These are phyloP conservation scores for Nicotiana otophora DNA, from an alignment of 257 asterid species.

Conservation along the genomic window DNA sequence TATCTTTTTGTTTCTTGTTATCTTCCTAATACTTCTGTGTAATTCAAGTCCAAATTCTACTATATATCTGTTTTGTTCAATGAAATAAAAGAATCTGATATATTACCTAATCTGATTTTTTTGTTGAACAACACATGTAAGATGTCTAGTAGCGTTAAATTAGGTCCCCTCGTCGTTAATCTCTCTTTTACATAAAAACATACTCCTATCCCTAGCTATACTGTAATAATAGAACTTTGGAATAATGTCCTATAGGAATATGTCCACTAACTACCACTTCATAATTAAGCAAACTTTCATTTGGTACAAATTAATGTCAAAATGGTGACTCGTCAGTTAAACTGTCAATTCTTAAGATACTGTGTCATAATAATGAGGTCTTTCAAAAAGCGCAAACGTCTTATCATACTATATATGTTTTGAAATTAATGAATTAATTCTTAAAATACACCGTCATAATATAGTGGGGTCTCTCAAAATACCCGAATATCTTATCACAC, in stretches of 20 bases:
- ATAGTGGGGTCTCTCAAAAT: neutral
- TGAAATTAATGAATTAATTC: neutral
- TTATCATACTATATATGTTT: neutral
- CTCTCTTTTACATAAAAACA: neutral
- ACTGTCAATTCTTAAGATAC: neutral
- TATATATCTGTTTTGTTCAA: no score
- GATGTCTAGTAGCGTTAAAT: neutral
- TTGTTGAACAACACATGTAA: neutral
- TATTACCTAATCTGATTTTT: neutral
- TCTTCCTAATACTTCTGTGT: no score
- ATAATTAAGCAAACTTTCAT: neutral
- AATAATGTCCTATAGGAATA: neutral
- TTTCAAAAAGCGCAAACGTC: rapidly evolving
- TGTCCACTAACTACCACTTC: neutral
- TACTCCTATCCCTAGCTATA: neutral
- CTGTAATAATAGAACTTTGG: neutral
- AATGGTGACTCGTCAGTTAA: neutral
- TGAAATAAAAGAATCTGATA: no score
- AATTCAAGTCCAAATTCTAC: no score
- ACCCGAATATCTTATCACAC: no score
- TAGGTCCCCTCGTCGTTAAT: neutral
- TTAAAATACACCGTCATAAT: neutral
- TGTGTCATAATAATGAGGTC: neutral
- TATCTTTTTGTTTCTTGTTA: no score
- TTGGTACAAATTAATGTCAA: neutral